Conservation (phyloP, 306 rosid species). For the Vigna mungo region DNA sequence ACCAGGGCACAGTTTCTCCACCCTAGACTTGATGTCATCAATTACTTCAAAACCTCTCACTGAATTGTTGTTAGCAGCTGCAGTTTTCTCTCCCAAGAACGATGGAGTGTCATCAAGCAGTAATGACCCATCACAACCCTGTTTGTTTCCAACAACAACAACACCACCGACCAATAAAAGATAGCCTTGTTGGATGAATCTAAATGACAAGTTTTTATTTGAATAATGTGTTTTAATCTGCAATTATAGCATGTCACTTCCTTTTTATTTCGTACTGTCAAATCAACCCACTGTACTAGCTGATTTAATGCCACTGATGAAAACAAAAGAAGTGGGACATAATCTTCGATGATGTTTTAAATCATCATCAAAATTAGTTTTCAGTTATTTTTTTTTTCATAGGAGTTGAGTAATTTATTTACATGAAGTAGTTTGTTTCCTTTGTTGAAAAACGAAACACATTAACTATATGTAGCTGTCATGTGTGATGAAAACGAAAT, state of each 20-base stretch:
- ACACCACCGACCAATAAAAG: not conserved
- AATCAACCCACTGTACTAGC: not conserved
- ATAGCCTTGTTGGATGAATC: no score
- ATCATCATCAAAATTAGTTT: no score
- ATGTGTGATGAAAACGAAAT: not conserved
- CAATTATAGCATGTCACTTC: no score
- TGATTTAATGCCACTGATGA: not conserved
- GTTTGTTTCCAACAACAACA: not conserved
- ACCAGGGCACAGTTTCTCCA: slow-evolving; percentile 66
- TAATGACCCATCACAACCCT: slow-evolving; percentile 92
- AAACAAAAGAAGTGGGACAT: no score
- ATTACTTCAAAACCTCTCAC: slow-evolving; percentile 68
- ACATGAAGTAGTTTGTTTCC: not conserved
- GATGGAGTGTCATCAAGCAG: slow-evolving; percentile 71
- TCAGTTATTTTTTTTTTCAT: no score
- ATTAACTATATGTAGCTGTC: not conserved
- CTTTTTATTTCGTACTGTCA: not conserved
- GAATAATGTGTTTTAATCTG: no score
- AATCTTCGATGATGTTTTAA: no score
- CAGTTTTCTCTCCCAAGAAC: slow-evolving; percentile 74
- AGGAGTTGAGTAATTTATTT: not conserved
- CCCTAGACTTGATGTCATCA: slow-evolving; percentile 61
- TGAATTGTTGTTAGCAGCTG: slow-evolving; percentile 63
- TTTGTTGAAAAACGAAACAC: not conserved
- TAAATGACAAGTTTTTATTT: no score